phyloP scores from a whole-genome alignment of 2,329 filamentous ascomycete genomes.

The Drechslerella dactyloides region DNA sequence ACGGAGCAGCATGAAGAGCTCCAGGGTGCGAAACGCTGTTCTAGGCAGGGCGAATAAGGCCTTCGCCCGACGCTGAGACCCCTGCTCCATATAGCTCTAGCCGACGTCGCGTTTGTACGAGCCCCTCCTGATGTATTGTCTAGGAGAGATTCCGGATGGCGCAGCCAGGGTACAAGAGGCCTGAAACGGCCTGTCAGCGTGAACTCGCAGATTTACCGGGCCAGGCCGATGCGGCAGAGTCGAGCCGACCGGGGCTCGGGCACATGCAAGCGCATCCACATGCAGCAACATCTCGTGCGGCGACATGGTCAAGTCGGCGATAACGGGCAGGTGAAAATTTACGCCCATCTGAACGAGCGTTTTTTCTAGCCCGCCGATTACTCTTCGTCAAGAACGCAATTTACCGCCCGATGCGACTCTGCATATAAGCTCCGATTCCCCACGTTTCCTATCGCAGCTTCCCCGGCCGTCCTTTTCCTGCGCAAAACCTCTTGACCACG shows the following conservation, averaged over 20 bases:
- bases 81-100: too few relatives aligned
- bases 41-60: too few relatives aligned
- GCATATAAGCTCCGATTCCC: not conserved
- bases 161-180: too few relatives aligned
- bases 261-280: constrained; percentile 5
- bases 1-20: too few relatives aligned
- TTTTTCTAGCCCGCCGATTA: constrained; percentile 29
- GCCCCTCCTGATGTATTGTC: too few relatives aligned
- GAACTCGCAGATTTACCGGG: too few relatives aligned
- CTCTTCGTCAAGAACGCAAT: constrained; percentile 22
- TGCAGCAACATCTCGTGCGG: constrained; percentile 17
- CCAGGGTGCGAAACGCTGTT: too few relatives aligned
- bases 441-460: not conserved
- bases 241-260: not conserved
- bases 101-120: too few relatives aligned
- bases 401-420: not conserved
- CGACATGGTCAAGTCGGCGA: constrained; percentile 43
- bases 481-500: not conserved
- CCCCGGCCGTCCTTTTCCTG: not conserved
- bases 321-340: constrained; percentile 42
- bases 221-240: not conserved
- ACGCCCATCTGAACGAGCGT: constrained; percentile 7
- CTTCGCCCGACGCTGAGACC: too few relatives aligned
- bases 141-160: too few relatives aligned
- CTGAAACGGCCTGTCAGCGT: too few relatives aligned